Base-by-base conservation (phyloP, 768 basidiomycete species). In the Russula brevipes region DNA sequence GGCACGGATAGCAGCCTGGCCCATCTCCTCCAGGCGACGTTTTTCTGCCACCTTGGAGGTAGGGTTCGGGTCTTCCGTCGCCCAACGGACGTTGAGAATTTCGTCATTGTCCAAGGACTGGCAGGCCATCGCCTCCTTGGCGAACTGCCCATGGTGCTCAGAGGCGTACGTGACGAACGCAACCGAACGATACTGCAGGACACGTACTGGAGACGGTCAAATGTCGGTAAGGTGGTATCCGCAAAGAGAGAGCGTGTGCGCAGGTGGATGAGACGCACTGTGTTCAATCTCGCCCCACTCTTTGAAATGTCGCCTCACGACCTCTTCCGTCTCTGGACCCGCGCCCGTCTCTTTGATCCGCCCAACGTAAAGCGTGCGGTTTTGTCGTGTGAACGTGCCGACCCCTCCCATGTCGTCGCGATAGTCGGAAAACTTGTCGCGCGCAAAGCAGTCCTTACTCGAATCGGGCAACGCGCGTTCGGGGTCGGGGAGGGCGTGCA, bases 401-500 rank as follows among this genome's bases (percentile, higher is more conserved):
- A 98, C 96, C 76, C 97, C 97, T 69, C 97, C 97, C 97, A 99
- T 98, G 73, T 99, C 97, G 73, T 99, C 97, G 64, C 96, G 80
- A 75, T 99, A 99, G 75, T 97, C 94, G 0, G 94, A 78, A 74
- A 98, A 97, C 76, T 98, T 98, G 78, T 97, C 94, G 51, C 97
- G 80, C 0, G 92, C 94, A 72, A 99, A 99, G 72, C 94, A 96
- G 74, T 99, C 97, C 73, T 96, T 91, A 7, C 94, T 92, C 49
- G 86, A 87, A 76, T 98, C 96, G 1, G 95, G 91, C 11, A 96
- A 77, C 10, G 82, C 77, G 59, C 82, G 80, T 42, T 76, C 73
- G 0, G 84, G 81, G 63, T 89, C 85, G 0, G 96, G 97, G 19
- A 99, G 83, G 46, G 82, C 82, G 76, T 99, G 97, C 3, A 92